Base-by-base conservation (phyloP, 179 eudicot genomes). In the Heliamphora pulchella region DNA sequence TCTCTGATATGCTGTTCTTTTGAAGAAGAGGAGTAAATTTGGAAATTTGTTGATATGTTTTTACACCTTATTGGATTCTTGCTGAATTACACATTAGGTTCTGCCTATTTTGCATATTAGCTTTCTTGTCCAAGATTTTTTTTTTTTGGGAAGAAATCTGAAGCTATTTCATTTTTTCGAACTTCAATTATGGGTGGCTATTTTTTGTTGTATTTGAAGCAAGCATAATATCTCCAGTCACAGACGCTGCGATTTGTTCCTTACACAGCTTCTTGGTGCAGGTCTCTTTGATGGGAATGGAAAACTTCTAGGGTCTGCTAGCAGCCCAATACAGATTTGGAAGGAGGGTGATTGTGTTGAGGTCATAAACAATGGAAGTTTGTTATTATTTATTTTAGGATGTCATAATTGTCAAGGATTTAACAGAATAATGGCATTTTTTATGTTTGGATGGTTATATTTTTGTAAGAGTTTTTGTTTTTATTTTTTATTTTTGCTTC, bases 241-340 rank as follows among this genome's bases (percentile, higher is more conserved):
- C n/a, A 39, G 41, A 71, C 47, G 15, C 46, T 15, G 5, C 44
- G 44, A 43, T 62, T 58, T 63, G 48, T 58, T 78, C 64, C 48
- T 8, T 77, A 64, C 6, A n/a, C 13, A 48, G 47, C 65, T 80
- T 82, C 4, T 58, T 85, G 63, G 65, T 81, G 79, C 87, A 96
- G 98, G 98, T 83, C 71, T 96, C 22, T 94, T 96, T 82, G 94
- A 92, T 81, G 90, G 77, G 67, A 75, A 77, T 44, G 98, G 99
- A 44, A 90, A 88, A 84, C 99, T 92, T 84, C 70, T 96, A 51
- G 98, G 97, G 82, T 91, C 83, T 82, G 87, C 91, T 68, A 92
- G 93, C 85, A 90, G 94, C 85, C 97, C 99, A 4, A 92, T 96
- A 85, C 97, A 92, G 89, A 96, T 96, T 18, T 96, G 99, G 99